Evolutionary conservation across 306 rosid species (phyloP), one percentile per base, ranked within the genome.

Genomic region (Vicia sativa): DNA sequence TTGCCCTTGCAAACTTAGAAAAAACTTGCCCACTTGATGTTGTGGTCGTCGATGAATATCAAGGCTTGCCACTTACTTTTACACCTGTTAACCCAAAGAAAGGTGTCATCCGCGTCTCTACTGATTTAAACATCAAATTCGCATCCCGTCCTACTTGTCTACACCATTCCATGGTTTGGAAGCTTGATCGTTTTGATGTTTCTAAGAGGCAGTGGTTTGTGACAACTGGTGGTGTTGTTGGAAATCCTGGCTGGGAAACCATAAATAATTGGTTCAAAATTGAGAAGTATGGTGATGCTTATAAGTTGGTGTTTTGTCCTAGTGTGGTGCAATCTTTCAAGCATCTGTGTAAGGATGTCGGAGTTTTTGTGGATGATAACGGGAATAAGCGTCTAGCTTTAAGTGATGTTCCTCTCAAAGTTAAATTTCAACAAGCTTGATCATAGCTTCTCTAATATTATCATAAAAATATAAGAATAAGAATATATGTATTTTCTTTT

Each of bases 81-180:
- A 38, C 72, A 4, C 87, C 89, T 0, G 25, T 68, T 25, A 46
- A 79, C 1, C 3, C 23, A 0, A 83, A 28, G 42, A 70, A 84
- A 26, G 74, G 82, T 1, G 78, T 76, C 6, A 68, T 84, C 39
- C 75, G 55, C 0, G 53, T 67, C 0, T 66, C 80, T 4, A 79
- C 85, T 2, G 89, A 84, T 71, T 65, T 75, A 9, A 87, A 84
- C 82, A 64, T 87, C 38, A 59, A 21, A 14, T 84, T 80, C 75
- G 28, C 80, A 1, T 57, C 77, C 0, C 5, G 4, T 0, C 41
- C 55, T 0, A 60, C 7, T 38, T 79, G 85, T 59, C 35, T 18
- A 1, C 71, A n/a, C 6, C 25, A 66, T 6, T 79, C 86, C 13
- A 52, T 54, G 0, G 81, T 87, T 13, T 84, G 84, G 92, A 84